A percentile compares a stretch with the other conserved stretches of the same genome.
phyloP scores from a whole-genome alignment of 108 stramenopile genomes.

The Skeletonema costatum region DNA sequence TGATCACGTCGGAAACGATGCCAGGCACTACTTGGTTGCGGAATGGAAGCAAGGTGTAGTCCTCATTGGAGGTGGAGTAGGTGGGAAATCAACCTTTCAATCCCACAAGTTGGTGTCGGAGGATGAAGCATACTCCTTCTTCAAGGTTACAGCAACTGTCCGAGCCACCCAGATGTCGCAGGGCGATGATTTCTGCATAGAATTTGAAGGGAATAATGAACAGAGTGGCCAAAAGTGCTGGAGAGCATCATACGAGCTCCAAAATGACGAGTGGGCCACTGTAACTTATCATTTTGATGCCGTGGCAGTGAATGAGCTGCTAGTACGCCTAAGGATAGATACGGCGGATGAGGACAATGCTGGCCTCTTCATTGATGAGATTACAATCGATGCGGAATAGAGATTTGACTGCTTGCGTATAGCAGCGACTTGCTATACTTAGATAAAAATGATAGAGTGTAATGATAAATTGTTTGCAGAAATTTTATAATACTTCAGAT shows the following conservation, averaged over 20 bases:
- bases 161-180: neutral
- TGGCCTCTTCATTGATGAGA: neutral
- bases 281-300: neutral
- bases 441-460: neutral
- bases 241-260: neutral
- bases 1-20: neutral
- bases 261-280: neutral
- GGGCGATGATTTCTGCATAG: neutral
- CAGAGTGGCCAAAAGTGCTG: constrained; percentile 5
- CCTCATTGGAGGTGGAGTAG: neutral
- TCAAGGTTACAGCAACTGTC: neutral
- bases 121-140: neutral
- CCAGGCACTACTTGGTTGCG: neutral
- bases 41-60: neutral
- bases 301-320: neutral
- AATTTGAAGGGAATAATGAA: neutral
- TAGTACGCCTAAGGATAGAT: neutral
- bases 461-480: neutral
- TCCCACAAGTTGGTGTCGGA: neutral
- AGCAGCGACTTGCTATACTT: neutral
- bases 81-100: neutral
- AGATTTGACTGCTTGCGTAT: neutral
- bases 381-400: constrained; percentile 3
- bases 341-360: neutral
- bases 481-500: too few relatives aligned